A percentile compares a stretch with the other conserved stretches of the same genome.
These are phyloP conservation scores for Triticum turgidum DNA, from an alignment of 176 grass and related monocot species.

Conservation along the genomic window DNA sequence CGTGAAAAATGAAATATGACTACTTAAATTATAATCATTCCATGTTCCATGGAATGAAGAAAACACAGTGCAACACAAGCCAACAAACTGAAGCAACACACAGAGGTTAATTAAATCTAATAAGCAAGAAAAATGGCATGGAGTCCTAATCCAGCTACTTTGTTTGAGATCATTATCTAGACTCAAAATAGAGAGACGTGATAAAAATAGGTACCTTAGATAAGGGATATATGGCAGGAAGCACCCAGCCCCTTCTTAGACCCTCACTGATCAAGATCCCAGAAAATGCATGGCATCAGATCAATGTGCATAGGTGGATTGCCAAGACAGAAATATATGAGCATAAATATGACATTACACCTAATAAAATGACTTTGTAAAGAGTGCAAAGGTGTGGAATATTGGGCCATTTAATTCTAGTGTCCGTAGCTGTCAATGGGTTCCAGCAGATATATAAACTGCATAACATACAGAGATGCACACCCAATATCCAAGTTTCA, in stretches of 20 bases:
- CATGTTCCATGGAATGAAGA: background rate
- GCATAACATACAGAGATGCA: conserved; percentile 3
- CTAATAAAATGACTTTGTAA: background rate
- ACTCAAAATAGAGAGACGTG: background rate
- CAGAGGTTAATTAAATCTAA: background rate
- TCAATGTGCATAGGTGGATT: conserved; percentile 8
- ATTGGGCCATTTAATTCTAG: conserved; percentile 3
- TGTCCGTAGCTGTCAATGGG: background rate
- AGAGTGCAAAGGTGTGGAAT: background rate
- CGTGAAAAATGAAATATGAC: background rate
- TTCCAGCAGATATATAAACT: conserved; percentile 9
- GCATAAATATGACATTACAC: background rate
- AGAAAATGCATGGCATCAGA: conserved; percentile 18
- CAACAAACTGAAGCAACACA: conserved; percentile 9
- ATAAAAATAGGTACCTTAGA: conserved; percentile 45
- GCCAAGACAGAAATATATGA: background rate
- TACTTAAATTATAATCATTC: background rate
- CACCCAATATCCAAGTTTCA: conserved; percentile 10
- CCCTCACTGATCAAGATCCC: conserved; percentile 65
- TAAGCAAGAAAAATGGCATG: conserved; percentile 9
- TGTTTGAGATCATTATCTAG: background rate
- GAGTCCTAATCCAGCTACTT: background rate
- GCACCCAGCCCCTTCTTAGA: conserved; percentile 73
- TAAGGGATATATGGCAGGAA: conserved; percentile 61
- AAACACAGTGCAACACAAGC: background rate